phyloP scores from a whole-genome alignment of 1,284 basidiomycete species.

The Heliocybe sulcata region DNA sequence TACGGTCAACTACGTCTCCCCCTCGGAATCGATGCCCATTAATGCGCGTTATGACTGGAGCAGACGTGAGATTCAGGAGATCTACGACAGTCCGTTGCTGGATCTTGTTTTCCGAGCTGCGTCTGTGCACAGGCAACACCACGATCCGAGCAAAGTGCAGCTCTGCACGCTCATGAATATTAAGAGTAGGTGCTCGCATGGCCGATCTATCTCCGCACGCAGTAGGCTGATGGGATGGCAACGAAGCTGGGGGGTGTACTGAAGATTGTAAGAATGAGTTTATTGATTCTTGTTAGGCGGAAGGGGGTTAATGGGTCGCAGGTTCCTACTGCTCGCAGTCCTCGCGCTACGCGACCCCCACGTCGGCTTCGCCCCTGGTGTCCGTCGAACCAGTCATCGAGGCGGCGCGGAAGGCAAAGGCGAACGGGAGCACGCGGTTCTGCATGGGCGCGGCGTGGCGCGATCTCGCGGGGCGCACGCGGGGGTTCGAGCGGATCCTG shows the following conservation, averaged over 20 bases:
- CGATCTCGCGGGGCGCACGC: slow-evolving; percentile 89
- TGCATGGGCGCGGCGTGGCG: slow-evolving; percentile 99
- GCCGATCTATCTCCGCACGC: background rate
- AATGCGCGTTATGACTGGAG: slow-evolving; percentile 52
- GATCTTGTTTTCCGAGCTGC: slow-evolving; percentile 85
- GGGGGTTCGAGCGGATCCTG: slow-evolving; percentile 91
- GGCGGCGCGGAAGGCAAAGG: slow-evolving; percentile 90
- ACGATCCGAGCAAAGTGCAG: slow-evolving; percentile 88
- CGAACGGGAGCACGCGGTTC: slow-evolving; percentile 93
- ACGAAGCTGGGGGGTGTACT: slow-evolving; percentile 83
- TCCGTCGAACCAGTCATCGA: slow-evolving; percentile 89
- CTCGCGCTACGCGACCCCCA: slow-evolving; percentile 84
- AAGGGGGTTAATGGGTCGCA: slow-evolving; percentile 19
- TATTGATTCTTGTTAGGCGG: background rate
- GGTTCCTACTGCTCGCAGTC: slow-evolving; percentile 98
- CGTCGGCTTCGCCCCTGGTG: slow-evolving; percentile 85
- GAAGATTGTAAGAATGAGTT: slow-evolving; percentile 76
- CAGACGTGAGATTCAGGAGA: slow-evolving; percentile 64
- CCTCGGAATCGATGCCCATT: slow-evolving; percentile 14
- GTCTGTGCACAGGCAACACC: slow-evolving; percentile 77
- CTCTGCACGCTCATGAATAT: slow-evolving; percentile 99
- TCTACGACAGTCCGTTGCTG: slow-evolving; percentile 78
- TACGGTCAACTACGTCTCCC: slow-evolving; percentile 38
- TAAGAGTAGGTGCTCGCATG: slow-evolving; percentile 67
- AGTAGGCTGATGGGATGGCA: background rate